A percentile compares a stretch with the other conserved stretches of the same genome.
Conservation (phyloP, 2,329 filamentous ascomycete species). For the Talaromyces funiculosus region DNA sequence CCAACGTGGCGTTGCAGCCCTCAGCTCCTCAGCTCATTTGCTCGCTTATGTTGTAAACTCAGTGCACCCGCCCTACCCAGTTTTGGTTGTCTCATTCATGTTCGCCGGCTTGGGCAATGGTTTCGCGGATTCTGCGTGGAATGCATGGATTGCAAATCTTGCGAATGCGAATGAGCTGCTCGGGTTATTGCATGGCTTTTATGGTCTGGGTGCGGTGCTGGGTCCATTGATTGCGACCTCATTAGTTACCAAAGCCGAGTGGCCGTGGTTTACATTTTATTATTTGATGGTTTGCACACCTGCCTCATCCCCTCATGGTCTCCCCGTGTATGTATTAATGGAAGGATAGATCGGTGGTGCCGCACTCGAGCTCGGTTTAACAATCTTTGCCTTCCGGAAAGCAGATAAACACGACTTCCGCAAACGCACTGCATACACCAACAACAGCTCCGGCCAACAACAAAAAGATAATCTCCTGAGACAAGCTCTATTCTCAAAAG, state of each 20-base stretch:
- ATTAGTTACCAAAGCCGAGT: constrained; percentile 58
- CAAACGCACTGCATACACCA: background rate
- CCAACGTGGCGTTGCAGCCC: constrained; percentile 64
- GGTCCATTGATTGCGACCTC: constrained; percentile 65
- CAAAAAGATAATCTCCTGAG: constrained; percentile 10
- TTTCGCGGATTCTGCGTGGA: constrained; percentile 51
- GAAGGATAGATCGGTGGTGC: constrained; percentile 28
- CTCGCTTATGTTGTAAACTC: constrained; percentile 45
- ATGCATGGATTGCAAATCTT: constrained; percentile 66
- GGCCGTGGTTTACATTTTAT: constrained; percentile 69
- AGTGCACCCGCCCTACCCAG: constrained; percentile 64
- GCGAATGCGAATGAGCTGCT: constrained; percentile 65
- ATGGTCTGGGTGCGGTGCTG: constrained; percentile 64
- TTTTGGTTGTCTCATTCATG: constrained; percentile 59
- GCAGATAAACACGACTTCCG: constrained; percentile 15
- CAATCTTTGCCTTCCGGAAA: constrained; percentile 17
- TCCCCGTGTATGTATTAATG: background rate
- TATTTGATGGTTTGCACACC: constrained; percentile 59
- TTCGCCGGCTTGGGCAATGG: constrained; percentile 68
- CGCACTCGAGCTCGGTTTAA: constrained; percentile 49
- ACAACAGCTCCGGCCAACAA: background rate
- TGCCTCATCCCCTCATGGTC: background rate
- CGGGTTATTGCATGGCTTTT: constrained; percentile 64
- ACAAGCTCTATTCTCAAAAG: constrained; percentile 12
- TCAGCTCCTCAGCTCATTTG: constrained; percentile 46